Evolutionary conservation across 306 rosid species (phyloP).

Genomic region (Argentina anserina): DNA sequence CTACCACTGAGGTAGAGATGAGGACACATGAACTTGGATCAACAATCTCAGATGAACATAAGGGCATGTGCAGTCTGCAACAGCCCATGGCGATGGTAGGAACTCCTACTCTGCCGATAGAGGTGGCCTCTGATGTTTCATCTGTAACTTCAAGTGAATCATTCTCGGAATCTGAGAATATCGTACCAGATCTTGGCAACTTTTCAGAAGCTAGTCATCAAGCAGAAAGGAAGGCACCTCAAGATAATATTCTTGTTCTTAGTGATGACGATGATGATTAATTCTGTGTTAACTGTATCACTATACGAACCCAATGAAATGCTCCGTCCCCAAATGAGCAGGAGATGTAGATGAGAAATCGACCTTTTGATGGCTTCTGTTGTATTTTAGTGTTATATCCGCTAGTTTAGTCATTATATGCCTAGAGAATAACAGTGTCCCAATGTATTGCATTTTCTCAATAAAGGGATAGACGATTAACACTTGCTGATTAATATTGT

Average conservation of each 20-base stretch:
- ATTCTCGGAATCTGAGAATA: slow-evolving; percentile 44
- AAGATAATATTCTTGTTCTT: neutral
- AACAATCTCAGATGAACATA: slow-evolving; percentile 1
- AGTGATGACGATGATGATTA: slow-evolving; percentile 21
- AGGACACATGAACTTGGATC: slow-evolving; percentile 10
- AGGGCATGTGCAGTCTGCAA: slow-evolving; percentile 6
- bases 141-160: slow-evolving; percentile 38
- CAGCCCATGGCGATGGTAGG: neutral
- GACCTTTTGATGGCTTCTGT: neutral
- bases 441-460: no score
- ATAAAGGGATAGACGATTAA: neutral
- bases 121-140: slow-evolving; percentile 29
- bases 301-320: neutral
- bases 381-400: neutral
- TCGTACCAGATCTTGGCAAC: slow-evolving; percentile 1
- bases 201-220: neutral
- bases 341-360: neutral
- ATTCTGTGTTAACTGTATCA: neutral
- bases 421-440: no score
- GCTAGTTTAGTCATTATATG: neutral
- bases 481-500: neutral
- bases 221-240: neutral
- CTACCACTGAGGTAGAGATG: slow-evolving; percentile 14
- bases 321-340: neutral
- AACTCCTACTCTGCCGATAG: slow-evolving; percentile 18